These are phyloP conservation scores for Alternaria sp. DNA, from an alignment of 2,329 filamentous ascomycete genomes.

Conservation along the genomic window DNA sequence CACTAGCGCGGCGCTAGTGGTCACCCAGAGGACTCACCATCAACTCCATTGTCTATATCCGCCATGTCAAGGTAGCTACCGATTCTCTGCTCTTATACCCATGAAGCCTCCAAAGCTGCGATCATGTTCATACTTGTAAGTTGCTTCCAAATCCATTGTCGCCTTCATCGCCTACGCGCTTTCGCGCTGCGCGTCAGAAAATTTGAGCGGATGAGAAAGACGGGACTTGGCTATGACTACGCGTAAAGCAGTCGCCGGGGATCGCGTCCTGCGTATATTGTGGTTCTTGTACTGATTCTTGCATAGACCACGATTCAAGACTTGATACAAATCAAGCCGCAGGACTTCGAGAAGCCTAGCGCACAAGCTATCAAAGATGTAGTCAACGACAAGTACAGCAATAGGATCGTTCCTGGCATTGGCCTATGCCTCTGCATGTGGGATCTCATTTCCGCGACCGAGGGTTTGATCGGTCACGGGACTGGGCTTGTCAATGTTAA, in stretches of 20 bases:
- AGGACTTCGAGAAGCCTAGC: slow-evolving; percentile 85
- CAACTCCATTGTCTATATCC: slow-evolving; percentile 1
- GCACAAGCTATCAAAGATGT: slow-evolving; percentile 90
- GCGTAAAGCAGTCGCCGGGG: neutral
- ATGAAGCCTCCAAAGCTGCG: slow-evolving; percentile 28
- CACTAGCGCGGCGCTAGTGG: slow-evolving; percentile 18
- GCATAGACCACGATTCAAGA: slow-evolving; percentile 88
- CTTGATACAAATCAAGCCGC: slow-evolving; percentile 88
- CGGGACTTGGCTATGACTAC: neutral
- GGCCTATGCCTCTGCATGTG: slow-evolving; percentile 94
- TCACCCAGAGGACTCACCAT: slow-evolving; percentile 3
- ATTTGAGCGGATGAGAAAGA: neutral
- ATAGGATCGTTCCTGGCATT: slow-evolving; percentile 95
- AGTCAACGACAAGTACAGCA: slow-evolving; percentile 95
- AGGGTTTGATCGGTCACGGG: slow-evolving; percentile 92
- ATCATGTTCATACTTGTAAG: slow-evolving; percentile 52
- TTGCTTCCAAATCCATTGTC: neutral
- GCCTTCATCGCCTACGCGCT: neutral
- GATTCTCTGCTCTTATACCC: slow-evolving; percentile 20
- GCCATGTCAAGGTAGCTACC: slow-evolving; percentile 22
- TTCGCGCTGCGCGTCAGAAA: slow-evolving; percentile 7
- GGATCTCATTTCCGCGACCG: slow-evolving; percentile 86
- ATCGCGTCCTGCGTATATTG: neutral
- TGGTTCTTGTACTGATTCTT: neutral
- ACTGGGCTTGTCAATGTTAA: slow-evolving; percentile 94